Conservation (phyloP, 2,329 filamentous ascomycete species). For the Paramyrothecium roridum region DNA sequence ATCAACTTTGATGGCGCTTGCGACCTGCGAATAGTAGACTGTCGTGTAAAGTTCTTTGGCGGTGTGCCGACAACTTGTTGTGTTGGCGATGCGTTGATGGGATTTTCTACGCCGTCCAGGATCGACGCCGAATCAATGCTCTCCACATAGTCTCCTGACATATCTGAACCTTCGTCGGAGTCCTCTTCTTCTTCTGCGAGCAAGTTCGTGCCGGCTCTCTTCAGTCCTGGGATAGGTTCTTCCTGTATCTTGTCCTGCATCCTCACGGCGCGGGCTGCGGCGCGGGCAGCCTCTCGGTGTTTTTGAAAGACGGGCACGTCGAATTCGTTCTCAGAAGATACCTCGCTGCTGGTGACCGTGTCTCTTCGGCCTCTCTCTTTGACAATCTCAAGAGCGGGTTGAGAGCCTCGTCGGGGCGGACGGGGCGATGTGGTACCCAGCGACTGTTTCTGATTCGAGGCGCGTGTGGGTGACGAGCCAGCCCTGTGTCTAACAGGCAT, state of each 20-base stretch:
- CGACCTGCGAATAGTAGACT: constrained; percentile 63
- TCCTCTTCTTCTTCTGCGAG: constrained; percentile 58
- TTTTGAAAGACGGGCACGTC: constrained; percentile 64
- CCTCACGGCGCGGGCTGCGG: constrained; percentile 42
- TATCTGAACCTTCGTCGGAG: constrained; percentile 59
- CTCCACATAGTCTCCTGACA: constrained; percentile 62
- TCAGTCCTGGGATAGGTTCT: constrained; percentile 34
- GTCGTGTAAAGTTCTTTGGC: constrained; percentile 56
- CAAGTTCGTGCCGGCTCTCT: constrained; percentile 45
- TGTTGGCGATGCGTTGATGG: constrained; percentile 51
- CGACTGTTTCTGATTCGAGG: constrained; percentile 57
- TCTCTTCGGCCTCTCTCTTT: constrained; percentile 69
- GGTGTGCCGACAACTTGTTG: constrained; percentile 62
- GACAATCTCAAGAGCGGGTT: constrained; percentile 67
- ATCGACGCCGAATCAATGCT: constrained; percentile 71
- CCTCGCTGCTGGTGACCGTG: constrained; percentile 78
- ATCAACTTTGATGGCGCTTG: constrained; percentile 53
- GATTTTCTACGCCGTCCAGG: constrained; percentile 60
- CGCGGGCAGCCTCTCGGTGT: constrained; percentile 58
- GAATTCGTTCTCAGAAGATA: constrained; percentile 79
- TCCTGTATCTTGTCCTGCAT: constrained; percentile 36
- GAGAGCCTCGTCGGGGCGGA: constrained; percentile 60
- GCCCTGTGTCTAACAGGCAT: constrained; percentile 86
- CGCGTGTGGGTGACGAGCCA: constrained; percentile 82
- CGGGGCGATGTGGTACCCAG: constrained; percentile 44